Evolutionary conservation across 2,329 filamentous ascomycete species (phyloP), one percentile per base, ranked within the genome.

Genomic region (Aspergillus piperis): DNA sequence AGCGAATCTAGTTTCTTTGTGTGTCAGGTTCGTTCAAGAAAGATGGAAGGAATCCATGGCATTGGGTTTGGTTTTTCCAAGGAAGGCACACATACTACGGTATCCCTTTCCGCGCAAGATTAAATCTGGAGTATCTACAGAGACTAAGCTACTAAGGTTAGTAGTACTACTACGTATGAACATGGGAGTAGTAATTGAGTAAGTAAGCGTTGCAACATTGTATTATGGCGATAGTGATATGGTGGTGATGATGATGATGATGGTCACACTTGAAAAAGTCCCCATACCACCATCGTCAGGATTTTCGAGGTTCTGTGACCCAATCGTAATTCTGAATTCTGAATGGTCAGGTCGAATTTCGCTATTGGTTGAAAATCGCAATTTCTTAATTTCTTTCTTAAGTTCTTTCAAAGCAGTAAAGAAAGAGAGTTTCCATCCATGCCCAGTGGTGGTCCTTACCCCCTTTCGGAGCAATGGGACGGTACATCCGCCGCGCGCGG

Each of bases 401-500:
- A n/a, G n/a, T n/a, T 36, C 32, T 36, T 36, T 36, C 32, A 36
- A 13, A 13, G 11, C 32, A 36, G 11, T 36, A 11, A 13, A 5
- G 11, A 36, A 30, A 49, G 13, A 49, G n/a, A 49, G 25, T 30
- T 27, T 27, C 25, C 25, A 8, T 27, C 25, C 25, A 27, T n/a
- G n/a, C n/a, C n/a, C n/a, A n/a, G n/a, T n/a, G 8, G 44, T 49
- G 17, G 17, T 30, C 25, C 25, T 27, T 11, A 1, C 27, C 17
- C 39, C 44, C 44, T 15, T n/a, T 49, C 32, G 23, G 51, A 36
- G 36, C 38, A 23, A 41, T 25, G 7, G 13, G 19, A 19, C 51
- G 38, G 25, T 55, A 44, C 39, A 47, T 47, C 53, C 30, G 51
- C 32, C 15, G 39, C 53, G 41, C 39, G 36, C 41, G 36, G 53